phyloP scores from a whole-genome alignment of 2,329 filamentous ascomycete genomes.

The Aureobasidium namibiae region DNA sequence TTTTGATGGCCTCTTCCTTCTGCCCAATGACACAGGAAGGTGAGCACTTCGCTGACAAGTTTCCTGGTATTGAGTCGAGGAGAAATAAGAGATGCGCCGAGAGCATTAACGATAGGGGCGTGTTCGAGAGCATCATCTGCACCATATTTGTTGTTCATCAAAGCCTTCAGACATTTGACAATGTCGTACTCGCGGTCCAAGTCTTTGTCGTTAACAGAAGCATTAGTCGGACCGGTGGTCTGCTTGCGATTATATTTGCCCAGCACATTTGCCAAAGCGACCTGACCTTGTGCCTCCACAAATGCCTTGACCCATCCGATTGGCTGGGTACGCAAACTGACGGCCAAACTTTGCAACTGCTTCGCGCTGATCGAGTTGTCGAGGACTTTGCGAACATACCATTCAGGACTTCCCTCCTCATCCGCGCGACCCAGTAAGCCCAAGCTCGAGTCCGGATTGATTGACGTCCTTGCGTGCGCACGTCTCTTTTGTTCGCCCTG shows the following conservation, averaged over 20 bases:
- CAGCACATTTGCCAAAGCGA: conserved; percentile 88
- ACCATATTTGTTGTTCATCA: conserved; percentile 99
- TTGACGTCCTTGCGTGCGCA: conserved; percentile 60
- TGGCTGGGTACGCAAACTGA: conserved; percentile 90
- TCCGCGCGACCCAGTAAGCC: conserved; percentile 73
- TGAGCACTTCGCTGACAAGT: conserved; percentile 90
- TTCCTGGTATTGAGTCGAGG: conserved; percentile 86
- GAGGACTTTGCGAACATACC: conserved; percentile 96
- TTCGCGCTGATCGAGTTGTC: conserved; percentile 89
- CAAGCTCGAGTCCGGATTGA: conserved; percentile 56
- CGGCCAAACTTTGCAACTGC: conserved; percentile 83
- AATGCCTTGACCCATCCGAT: conserved; percentile 96
- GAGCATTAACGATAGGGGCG: conserved; percentile 79
- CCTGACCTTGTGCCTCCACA: conserved; percentile 93
- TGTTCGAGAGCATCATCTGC: conserved; percentile 90
- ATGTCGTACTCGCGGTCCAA: conserved; percentile 93
- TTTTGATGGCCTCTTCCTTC: conserved; percentile 83
- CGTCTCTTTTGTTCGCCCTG: conserved; percentile 89
- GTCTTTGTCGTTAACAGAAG: conserved; percentile 62
- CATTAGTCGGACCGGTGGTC: conserved; percentile 59
- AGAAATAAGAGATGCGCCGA: conserved; percentile 80
- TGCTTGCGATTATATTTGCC: conserved; percentile 88
- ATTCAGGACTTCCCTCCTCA: conserved; percentile 93
- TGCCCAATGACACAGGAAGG: conserved; percentile 92
- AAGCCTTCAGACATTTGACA: conserved; percentile 89